Evolutionary conservation across 2,329 filamentous ascomycete species (phyloP), one percentile per base, ranked within the genome.

Genomic region (Penicillium sp.): DNA sequence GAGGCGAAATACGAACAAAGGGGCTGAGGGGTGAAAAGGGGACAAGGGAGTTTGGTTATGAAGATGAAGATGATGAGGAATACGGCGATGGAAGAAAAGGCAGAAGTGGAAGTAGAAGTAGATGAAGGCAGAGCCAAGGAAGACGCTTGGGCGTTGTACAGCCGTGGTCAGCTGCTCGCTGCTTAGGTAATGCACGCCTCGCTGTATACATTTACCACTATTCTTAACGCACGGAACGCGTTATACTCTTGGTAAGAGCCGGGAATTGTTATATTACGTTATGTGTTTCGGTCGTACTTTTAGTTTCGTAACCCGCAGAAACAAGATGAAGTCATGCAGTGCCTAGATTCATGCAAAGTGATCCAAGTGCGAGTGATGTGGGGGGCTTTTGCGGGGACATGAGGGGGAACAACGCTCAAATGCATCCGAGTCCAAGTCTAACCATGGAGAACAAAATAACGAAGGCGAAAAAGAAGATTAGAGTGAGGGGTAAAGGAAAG

Each of bases 371-470:
- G 31, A 51, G 9, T 25, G 39, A 27, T 45, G 50, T 47, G 45
- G 50, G 40, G 31, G 40, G 20, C 30, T 44, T 44, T 48, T 55
- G 55, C 50, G 57, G 48, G 27, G 55, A 58, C 47, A 58, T 61
- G 56, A 55, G 36, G 46, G 53, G 39, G 43, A 46, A 45, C 50
- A 62, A 61, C 62, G 56, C 56, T 61, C 52, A 63, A 61, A 63
- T 63, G 61, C 61, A 62, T 54, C 47, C 47, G 45, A 57, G 56
- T 58, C 52, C 56, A 61, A 58, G 61, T 66, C 66, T 67, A 66
- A 65, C 59, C 62, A 57, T 46, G 44, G 38, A 49, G 39, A 43
- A 53, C 53, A 28, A 40, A 53, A 30, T 50, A 41, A 50, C 41
- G 33, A 53, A 50, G 24, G 38, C 22, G 46, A 46, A 45, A 42